Percentiles rank a stretch among this genome's conserved stretches.
phyloP scores from a whole-genome alignment of 2,329 filamentous ascomycete species.

The Fusarium domesticum region DNA sequence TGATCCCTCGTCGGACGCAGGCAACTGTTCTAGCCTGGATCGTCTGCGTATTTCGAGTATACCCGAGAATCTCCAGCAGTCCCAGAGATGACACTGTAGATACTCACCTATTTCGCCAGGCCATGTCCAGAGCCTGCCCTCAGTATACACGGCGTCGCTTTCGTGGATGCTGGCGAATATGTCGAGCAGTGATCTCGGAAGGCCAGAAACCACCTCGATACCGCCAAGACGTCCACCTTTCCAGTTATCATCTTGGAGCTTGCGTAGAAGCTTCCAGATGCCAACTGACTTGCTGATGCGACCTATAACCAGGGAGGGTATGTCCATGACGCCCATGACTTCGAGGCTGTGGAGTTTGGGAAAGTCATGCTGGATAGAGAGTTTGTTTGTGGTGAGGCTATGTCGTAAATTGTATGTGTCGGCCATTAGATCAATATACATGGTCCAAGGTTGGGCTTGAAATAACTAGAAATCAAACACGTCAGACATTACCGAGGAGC shows the following conservation, averaged over 20 bases:
- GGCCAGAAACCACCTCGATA: constrained; percentile 19
- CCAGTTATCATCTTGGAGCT: constrained; percentile 14
- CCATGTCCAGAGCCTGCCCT: constrained; percentile 20
- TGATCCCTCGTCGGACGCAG: not conserved
- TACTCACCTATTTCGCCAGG: constrained; percentile 23
- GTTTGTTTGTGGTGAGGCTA: constrained; percentile 9
- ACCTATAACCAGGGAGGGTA: constrained; percentile 19
- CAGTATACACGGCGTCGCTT: constrained; percentile 21
- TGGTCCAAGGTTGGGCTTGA: constrained; percentile 23
- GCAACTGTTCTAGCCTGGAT: constrained; percentile 9
- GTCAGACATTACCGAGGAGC: not conserved
- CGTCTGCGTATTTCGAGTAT: constrained; percentile 23
- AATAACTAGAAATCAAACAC: constrained; percentile 12
- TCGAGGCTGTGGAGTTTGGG: constrained; percentile 18
- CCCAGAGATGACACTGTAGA: constrained; percentile 21
- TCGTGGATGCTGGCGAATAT: constrained; percentile 18
- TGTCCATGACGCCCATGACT: constrained; percentile 25
- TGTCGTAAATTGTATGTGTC: constrained; percentile 18
- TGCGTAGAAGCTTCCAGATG: constrained; percentile 23
- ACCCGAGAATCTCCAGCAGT: constrained; percentile 22
- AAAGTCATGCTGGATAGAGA: constrained; percentile 11
- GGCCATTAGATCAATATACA: constrained; percentile 23
- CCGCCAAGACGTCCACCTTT: constrained; percentile 9
- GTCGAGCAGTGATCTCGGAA: constrained; percentile 21
- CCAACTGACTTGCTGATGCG: constrained; percentile 14